Conservation (phyloP, 768 basidiomycete genomes). For the Tylopilus intermedius region DNA sequence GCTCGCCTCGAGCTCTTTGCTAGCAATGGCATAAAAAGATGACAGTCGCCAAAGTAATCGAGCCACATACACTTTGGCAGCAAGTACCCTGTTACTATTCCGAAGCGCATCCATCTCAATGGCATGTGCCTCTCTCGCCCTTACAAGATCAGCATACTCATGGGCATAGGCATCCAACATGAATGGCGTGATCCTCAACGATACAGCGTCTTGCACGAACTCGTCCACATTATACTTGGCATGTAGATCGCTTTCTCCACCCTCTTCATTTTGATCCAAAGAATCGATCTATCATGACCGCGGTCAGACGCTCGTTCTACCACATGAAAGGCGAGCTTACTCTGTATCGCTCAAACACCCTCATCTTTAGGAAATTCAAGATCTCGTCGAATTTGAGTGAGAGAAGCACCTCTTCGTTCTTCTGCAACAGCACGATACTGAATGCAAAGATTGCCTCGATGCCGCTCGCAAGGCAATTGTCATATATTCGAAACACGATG, state of each 20-base stretch:
- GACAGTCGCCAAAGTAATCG: neutral
- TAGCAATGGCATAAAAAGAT: slow-evolving; percentile 29
- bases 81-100: slow-evolving; percentile 70
- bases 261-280: slow-evolving; percentile 23
- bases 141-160: slow-evolving; percentile 81
- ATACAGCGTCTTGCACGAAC: slow-evolving; percentile 84
- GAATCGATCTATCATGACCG: slow-evolving; percentile 24
- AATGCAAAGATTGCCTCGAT: slow-evolving; percentile 97
- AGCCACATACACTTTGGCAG: slow-evolving; percentile 70
- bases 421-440: slow-evolving; percentile 78
- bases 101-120: slow-evolving; percentile 79
- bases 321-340: slow-evolving; percentile 20
- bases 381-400: slow-evolving; percentile 89
- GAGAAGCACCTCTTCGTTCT: slow-evolving; percentile 79
- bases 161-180: slow-evolving; percentile 88
- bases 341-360: slow-evolving; percentile 81
- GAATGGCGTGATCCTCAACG: slow-evolving; percentile 86
- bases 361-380: slow-evolving; percentile 73
- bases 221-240: slow-evolving; percentile 64
- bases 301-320: neutral
- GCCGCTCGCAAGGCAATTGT: slow-evolving; percentile 93
- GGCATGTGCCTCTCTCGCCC: slow-evolving; percentile 76
- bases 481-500: slow-evolving; percentile 93
- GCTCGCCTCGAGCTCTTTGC: slow-evolving; percentile 74
- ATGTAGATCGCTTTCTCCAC: slow-evolving; percentile 11